Evolutionary conservation across 1,139 yeast genomes (phyloP).

Genomic region (Protomyces gravidus): DNA sequence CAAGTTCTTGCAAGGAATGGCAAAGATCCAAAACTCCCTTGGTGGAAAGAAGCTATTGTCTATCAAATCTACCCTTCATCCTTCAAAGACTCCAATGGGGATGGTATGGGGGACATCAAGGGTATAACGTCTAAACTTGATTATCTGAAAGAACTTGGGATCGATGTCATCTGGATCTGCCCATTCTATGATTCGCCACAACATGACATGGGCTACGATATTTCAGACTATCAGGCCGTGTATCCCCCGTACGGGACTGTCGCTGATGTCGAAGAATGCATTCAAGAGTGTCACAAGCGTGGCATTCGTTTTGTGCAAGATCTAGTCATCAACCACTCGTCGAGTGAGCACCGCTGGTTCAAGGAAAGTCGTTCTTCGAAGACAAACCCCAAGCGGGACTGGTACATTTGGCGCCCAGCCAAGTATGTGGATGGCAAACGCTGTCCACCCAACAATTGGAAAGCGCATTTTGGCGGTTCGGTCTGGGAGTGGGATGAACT

Average conservation of each 20-base stretch:
- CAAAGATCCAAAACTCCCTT: conserved; percentile 34
- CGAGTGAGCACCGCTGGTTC: conserved; percentile 56
- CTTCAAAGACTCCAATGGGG: conserved; percentile 55
- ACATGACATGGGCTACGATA: conserved; percentile 63
- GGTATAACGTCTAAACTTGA: conserved; percentile 54
- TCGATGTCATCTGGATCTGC: conserved; percentile 54
- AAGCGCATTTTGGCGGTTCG: conserved; percentile 50
- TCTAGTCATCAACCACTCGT: conserved; percentile 58
- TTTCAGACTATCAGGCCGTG: conserved; percentile 51
- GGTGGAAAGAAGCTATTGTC: conserved; percentile 59
- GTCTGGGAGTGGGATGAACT: conserved; percentile 56
- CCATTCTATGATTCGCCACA: conserved; percentile 47
- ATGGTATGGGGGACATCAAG: conserved; percentile 55
- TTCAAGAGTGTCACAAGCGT: conserved; percentile 48
- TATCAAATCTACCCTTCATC: conserved; percentile 61
- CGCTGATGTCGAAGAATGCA: conserved; percentile 51
- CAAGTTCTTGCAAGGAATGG: neutral
- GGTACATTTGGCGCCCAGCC: conserved; percentile 58
- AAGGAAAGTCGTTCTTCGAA: conserved; percentile 52
- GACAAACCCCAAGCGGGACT: conserved; percentile 55
- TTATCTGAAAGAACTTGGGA: conserved; percentile 52
- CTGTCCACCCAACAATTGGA: conserved; percentile 57
- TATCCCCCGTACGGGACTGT: conserved; percentile 54
- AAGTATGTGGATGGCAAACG: conserved; percentile 48
- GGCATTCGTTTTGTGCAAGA: conserved; percentile 54